These are phyloP conservation scores for Sindora glabra DNA, from an alignment of 306 rosid genomes.

Conservation along the genomic window DNA sequence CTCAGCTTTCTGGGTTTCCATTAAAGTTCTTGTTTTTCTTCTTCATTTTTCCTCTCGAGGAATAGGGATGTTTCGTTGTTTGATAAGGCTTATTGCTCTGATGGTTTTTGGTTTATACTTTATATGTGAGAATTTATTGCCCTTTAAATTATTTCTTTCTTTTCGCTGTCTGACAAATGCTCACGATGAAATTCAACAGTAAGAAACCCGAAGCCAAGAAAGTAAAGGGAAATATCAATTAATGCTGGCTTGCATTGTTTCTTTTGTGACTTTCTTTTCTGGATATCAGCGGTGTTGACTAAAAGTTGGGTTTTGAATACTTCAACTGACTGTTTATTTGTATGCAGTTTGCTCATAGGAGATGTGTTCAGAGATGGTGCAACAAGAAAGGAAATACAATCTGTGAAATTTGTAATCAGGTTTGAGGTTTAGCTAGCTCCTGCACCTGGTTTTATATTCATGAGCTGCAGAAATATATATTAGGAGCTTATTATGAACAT, in stretches of 20 bases:
- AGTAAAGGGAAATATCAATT: too few relatives aligned
- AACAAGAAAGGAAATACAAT: slow-evolving; percentile 26
- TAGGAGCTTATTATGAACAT: neutral
- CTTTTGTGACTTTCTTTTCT: neutral
- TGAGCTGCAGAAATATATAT: neutral
- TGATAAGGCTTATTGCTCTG: too few relatives aligned
- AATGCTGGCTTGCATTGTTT: too few relatives aligned
- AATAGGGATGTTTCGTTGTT: too few relatives aligned
- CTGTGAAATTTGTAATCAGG: slow-evolving; percentile 38
- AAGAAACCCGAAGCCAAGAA: too few relatives aligned
- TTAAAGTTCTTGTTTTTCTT: neutral
- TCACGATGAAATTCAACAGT: too few relatives aligned
- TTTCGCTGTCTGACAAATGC: too few relatives aligned
- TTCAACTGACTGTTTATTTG: neutral
- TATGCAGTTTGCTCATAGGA: slow-evolving; percentile 15
- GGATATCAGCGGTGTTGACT: neutral
- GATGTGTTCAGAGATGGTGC: slow-evolving; percentile 24
- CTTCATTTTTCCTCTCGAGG: too few relatives aligned
- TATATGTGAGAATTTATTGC: too few relatives aligned
- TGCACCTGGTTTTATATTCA: neutral
- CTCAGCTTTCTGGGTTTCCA: too few relatives aligned
- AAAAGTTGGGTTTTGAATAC: neutral
- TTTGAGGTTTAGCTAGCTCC: neutral
- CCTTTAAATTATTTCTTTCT: too few relatives aligned
- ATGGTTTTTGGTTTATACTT: too few relatives aligned